Evolutionary conservation across 352 stramenopile genomes (phyloP).

Genomic region (Globisporangium spiculum): DNA sequence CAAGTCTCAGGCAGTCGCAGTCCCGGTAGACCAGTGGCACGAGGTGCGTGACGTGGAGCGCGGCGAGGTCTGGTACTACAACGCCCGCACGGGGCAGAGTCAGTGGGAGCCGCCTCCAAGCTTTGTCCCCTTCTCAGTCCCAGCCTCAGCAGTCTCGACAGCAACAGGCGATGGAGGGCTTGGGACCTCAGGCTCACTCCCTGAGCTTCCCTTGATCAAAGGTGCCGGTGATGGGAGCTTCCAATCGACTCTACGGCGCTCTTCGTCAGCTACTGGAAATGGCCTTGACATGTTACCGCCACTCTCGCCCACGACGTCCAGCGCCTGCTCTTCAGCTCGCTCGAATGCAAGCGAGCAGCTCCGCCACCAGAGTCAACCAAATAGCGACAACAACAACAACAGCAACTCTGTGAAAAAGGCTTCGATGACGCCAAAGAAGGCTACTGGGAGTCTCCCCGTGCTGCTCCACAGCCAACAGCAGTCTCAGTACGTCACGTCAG

Average conservation of each 20-base stretch:
- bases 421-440: neutral
- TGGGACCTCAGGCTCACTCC: constrained; percentile 17
- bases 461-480: constrained; percentile 20
- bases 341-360: constrained; percentile 30
- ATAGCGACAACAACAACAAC: constrained; percentile 5
- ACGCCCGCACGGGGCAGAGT: constrained; percentile 58
- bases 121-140: constrained; percentile 13
- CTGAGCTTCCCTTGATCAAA: constrained; percentile 25
- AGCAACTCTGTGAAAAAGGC: neutral
- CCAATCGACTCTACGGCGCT: constrained; percentile 17
- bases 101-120: constrained; percentile 62
- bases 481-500: constrained; percentile 12
- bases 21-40: constrained; percentile 44
- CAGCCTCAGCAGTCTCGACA: neutral
- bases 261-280: neutral
- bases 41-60: constrained; percentile 68
- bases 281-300: constrained; percentile 16
- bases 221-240: constrained; percentile 1
- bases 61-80: constrained; percentile 83
- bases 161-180: neutral
- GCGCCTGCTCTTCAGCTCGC: constrained; percentile 29
- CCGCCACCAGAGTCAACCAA: constrained; percentile 10
- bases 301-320: constrained; percentile 29
- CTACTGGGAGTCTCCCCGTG: constrained; percentile 22
- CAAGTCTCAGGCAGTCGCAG: neutral